Evolutionary conservation across 2,329 filamentous ascomycete genomes (phyloP).

Genomic region (Elsinoe necatrix): DNA sequence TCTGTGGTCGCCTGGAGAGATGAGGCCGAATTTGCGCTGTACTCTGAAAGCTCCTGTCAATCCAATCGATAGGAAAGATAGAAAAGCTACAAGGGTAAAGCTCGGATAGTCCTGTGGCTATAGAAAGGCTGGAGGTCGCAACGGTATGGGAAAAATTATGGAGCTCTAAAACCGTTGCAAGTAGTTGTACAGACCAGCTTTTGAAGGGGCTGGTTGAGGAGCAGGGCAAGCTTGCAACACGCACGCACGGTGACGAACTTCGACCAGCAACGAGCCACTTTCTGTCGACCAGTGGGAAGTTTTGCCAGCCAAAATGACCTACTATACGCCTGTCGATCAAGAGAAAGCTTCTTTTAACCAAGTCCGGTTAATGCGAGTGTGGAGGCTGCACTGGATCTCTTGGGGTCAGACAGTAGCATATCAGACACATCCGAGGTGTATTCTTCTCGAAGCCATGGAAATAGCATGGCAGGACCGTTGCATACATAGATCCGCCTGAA

Average conservation of each 20-base stretch:
- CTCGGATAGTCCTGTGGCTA: slow-evolving; percentile 1
- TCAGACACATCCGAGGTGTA: not conserved
- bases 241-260: slow-evolving; percentile 9
- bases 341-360: slow-evolving; percentile 12
- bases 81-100: not conserved
- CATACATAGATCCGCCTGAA: not conserved
- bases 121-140: slow-evolving; percentile 1
- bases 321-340: not conserved
- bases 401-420: not conserved
- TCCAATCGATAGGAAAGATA: slow-evolving; percentile 6
- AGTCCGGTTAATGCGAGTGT: not conserved
- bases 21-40: not conserved
- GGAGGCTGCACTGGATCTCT: not conserved
- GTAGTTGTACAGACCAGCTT: slow-evolving; percentile 5
- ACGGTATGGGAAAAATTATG: slow-evolving; percentile 9
- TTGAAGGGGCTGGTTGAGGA: slow-evolving; percentile 6
- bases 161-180: slow-evolving; percentile 3
- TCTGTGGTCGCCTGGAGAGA: not conserved
- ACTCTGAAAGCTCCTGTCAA: not conserved
- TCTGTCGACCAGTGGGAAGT: not conserved
- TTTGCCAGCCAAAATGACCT: not conserved
- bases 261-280: not conserved
- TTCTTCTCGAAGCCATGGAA: not conserved
- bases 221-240: not conserved
- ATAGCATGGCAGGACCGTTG: not conserved